Evolutionary conservation across 257 asterid genomes (phyloP), one percentile per base, ranked within the genome.

Genomic region (Solanum lycopersicoides): DNA sequence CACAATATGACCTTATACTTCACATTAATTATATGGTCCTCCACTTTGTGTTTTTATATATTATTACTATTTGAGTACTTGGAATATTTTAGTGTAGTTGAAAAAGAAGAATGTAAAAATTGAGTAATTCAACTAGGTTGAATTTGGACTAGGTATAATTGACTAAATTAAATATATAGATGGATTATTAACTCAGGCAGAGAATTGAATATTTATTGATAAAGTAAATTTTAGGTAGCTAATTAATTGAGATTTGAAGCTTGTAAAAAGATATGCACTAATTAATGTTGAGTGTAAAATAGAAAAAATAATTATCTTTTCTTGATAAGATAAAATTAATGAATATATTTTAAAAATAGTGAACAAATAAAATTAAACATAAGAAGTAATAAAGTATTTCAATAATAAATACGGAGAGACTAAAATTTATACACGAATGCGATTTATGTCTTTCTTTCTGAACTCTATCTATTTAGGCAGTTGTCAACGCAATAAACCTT

Each of bases 11-110:
- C 90, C 41, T 32, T n/a, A 39, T 35, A 80, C 20, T 83, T 89
- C 74, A 72, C 91, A 89, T 91, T 87, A 74, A 88, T 92, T 60
- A 89, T 87, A 89, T 88, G 95, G 93, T 89, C 92, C 90, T 88
- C 86, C 32, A 37, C 86, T 63, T 35, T 35, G 7, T 88, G 89
- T 80, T 37, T 18, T 76, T 35, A 39, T 65, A 5, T 53, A 84
- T 59, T 14, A 35, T 16, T 56, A 63, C 44, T 87, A 79, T 32
- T 44, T 59, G 75, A 73, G 41, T 82, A 72, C 80, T 72, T 73
- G 87, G 39, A 56, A 83, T 12, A 75, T 77, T 56, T 14, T 77
- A 44, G 39, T 32, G 23, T 32, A 32, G 76, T 69, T 69, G 76
- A 65, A n/a, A 63, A 11, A n/a, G 9, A 65, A n/a, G 39, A 68